Evolutionary conservation across 306 rosid species (phyloP).

Genomic region (Inga oerstediana): DNA sequence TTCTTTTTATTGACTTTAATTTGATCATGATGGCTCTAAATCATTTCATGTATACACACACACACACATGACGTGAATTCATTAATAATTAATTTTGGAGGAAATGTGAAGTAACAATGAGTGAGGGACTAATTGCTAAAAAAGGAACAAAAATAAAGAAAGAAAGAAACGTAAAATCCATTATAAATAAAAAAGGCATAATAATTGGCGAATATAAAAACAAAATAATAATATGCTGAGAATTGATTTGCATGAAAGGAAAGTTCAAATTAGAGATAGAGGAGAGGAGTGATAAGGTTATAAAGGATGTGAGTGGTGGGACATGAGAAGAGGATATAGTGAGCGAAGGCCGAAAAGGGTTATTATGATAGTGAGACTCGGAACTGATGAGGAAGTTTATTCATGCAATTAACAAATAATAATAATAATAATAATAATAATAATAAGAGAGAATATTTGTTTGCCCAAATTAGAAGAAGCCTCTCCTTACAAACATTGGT

Average conservation of each 20-base stretch:
- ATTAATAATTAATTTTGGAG: background rate
- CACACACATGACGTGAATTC: background rate
- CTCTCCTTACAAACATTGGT: background rate
- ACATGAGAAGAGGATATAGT: slow-evolving; percentile 36
- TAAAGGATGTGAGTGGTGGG: slow-evolving; percentile 32
- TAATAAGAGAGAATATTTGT: background rate
- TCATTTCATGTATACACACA: no score
- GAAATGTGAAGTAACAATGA: background rate
- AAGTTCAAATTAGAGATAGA: background rate
- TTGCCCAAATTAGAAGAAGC: background rate
- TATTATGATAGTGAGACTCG: slow-evolving; percentile 34
- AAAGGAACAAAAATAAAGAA: background rate
- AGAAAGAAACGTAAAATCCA: background rate
- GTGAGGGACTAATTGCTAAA: background rate
- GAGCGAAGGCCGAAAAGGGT: slow-evolving; percentile 27
- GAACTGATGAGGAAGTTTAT: slow-evolving; percentile 3
- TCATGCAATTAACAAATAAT: background rate
- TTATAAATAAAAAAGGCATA: slow-evolving; percentile 3
- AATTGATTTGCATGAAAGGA: background rate
- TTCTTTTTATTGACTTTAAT: background rate
- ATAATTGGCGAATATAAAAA: background rate
- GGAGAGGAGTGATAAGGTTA: slow-evolving; percentile 16
- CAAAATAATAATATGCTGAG: background rate
- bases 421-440: background rate
- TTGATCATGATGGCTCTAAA: background rate